Conservation (phyloP, 2,329 filamentous ascomycete genomes). For the Talaromyces sp. region DNA sequence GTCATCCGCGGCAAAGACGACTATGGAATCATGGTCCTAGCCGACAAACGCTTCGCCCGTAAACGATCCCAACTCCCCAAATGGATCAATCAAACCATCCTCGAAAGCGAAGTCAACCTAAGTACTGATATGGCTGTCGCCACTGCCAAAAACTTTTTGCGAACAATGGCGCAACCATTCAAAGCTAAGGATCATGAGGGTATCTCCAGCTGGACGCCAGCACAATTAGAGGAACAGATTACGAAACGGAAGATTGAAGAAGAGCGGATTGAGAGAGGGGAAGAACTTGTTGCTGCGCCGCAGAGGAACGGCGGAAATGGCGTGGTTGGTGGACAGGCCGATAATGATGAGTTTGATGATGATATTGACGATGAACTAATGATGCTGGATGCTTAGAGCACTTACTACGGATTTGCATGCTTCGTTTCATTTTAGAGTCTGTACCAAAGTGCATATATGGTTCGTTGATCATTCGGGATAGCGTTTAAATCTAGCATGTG, state of each 20-base stretch:
- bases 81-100: conserved; percentile 88
- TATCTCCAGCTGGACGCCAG: conserved; percentile 84
- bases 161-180: conserved; percentile 90
- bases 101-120: conserved; percentile 81
- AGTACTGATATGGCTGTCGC: conserved; percentile 95
- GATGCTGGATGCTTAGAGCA: conserved; percentile 24
- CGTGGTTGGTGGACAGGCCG: conserved; percentile 21
- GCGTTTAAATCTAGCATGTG: background rate
- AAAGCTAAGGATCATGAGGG: conserved; percentile 79
- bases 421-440: no score
- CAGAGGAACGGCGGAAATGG: background rate
- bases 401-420: background rate
- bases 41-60: conserved; percentile 88
- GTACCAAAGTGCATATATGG: background rate
- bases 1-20: conserved; percentile 96
- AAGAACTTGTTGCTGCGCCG: background rate
- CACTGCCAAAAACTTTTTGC: conserved; percentile 81
- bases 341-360: conserved; percentile 43
- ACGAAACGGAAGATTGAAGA: conserved; percentile 68
- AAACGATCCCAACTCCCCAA: conserved; percentile 88
- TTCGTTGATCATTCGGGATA: background rate
- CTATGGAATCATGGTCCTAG: conserved; percentile 99
- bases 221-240: conserved; percentile 69
- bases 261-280: conserved; percentile 62
- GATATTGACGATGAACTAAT: conserved; percentile 44